These are phyloP conservation scores for Floccularia luteovirens DNA, from an alignment of 768 basidiomycete species.

Conservation along the genomic window DNA sequence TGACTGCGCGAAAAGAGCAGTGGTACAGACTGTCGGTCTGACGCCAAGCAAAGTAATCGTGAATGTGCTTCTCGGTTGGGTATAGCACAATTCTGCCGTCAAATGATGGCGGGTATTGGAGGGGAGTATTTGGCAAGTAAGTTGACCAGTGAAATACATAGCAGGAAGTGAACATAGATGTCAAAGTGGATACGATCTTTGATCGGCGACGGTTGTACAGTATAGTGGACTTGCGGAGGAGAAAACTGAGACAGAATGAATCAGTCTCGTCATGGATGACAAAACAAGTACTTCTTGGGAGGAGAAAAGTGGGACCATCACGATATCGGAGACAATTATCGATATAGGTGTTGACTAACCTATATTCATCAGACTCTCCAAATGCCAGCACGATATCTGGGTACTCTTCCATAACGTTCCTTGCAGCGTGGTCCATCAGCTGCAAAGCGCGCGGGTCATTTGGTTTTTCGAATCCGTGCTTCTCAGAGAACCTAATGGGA, in stretches of 20 bases:
- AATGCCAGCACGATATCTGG: slow-evolving; percentile 83
- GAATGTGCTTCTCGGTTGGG: slow-evolving; percentile 60
- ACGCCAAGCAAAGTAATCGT: slow-evolving; percentile 94
- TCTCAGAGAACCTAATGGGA: slow-evolving; percentile 67
- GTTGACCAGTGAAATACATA: slow-evolving; percentile 83
- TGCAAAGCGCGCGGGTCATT: slow-evolving; percentile 83
- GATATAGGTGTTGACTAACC: too few species aligned
- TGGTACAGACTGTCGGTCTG: slow-evolving; percentile 85
- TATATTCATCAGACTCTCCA: slow-evolving; percentile 97
- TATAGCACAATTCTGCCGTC: slow-evolving; percentile 87
- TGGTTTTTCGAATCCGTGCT: slow-evolving; percentile 80
- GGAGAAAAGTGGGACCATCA: too few species aligned
- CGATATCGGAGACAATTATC: too few species aligned
- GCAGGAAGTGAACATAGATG: slow-evolving; percentile 84
- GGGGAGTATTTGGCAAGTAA: slow-evolving; percentile 66
- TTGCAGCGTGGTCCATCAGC: slow-evolving; percentile 91
- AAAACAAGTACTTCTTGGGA: too few species aligned
- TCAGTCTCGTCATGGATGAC: slow-evolving; percentile 1
- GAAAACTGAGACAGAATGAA: slow-evolving; percentile 50
- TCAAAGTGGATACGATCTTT: slow-evolving; percentile 80
- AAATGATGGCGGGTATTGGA: slow-evolving; percentile 86
- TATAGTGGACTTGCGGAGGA: slow-evolving; percentile 66
- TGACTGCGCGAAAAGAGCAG: slow-evolving; percentile 1
- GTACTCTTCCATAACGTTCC: slow-evolving; percentile 72
- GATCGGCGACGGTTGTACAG: slow-evolving; percentile 83